Evolutionary conservation across 768 basidiomycete genomes (phyloP), one percentile per base, ranked within the genome.

Genomic region (Lactifluus subvellereus): DNA sequence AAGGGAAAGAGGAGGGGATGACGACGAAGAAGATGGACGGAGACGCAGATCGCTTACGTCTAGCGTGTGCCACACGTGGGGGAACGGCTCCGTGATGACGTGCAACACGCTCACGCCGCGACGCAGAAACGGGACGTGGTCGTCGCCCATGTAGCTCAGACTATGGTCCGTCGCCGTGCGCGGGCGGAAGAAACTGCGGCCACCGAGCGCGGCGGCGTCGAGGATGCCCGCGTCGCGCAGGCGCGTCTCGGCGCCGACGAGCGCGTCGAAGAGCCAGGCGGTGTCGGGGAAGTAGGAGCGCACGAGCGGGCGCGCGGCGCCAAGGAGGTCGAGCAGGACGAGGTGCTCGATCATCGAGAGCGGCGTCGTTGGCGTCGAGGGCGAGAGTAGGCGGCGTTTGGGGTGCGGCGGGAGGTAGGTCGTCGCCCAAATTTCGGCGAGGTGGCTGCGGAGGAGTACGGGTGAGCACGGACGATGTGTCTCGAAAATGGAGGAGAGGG

Each of bases 281-380:
- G 97, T 99, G 59, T 94, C 85, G 6, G 83, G 74, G 74, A 84
- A 98, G 70, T 85, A 97, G 6, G 89, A 93, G 45, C 82, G 84
- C 54, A 99, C 87, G 13, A 70, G 74, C 2, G 97, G 94, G 57
- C 83, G 74, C 2, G 81, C 75, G 8, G 91, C 84, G 30, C 97
- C 97, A 18, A 99, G 79, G 2, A 99, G 84, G 72, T 99, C 97
- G 32, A 99, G 83, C 3, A 99, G 83, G 69, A 99, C 86, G 54
- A 99, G 78, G 71, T 95, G 91, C 68, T 97, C 94, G 60, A 99
- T 89, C 13, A 83, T 84, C 16, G 83, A 79, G 35, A 99, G 77
- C 64, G 88, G 83, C 0, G 86, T 91, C 48, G 79, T 74, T 51
- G 78, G 79, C 8, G 80, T 61, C 58, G 70, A 56, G 65, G 75